These are phyloP conservation scores for Vicia sativa DNA, from an alignment of 306 rosid species.

Conservation along the genomic window DNA sequence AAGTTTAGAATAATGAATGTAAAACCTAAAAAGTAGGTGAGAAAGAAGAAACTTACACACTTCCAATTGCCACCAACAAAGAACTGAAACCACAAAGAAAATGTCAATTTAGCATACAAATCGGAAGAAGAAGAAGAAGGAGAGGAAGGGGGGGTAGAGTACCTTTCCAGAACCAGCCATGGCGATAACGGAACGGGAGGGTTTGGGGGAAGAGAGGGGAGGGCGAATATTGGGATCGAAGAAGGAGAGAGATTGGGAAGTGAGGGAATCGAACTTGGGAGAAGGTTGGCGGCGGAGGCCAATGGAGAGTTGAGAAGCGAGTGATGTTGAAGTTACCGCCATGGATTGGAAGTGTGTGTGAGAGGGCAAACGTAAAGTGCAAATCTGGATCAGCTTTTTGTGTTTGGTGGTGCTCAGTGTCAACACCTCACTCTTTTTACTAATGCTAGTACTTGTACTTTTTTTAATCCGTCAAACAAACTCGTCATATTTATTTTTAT, in stretches of 20 bases:
- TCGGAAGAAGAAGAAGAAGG: not conserved
- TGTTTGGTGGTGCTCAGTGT: constrained; percentile 34
- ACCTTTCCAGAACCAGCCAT: constrained; percentile 98
- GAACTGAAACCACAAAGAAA: constrained; percentile 61
- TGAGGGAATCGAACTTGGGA: constrained; percentile 51
- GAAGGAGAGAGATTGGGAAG: constrained; percentile 41
- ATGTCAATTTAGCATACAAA: constrained; percentile 11
- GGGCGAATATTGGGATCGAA: constrained; percentile 68
- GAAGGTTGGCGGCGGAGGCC: constrained; percentile 63
- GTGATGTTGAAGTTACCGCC: constrained; percentile 85
- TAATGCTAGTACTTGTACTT: not conserved
- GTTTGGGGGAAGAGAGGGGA: constrained; percentile 57
- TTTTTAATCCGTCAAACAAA: too few species aligned
- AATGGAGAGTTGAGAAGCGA: constrained; percentile 69
- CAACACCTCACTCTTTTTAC: constrained; percentile 23
- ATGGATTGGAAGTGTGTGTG: constrained; percentile 31
- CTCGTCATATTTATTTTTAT: too few species aligned
- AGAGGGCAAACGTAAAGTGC: not conserved
- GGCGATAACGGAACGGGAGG: constrained; percentile 65
- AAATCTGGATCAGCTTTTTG: constrained; percentile 38
- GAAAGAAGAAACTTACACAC: constrained; percentile 98
- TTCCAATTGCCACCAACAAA: constrained; percentile 99
- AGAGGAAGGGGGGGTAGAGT: not conserved
- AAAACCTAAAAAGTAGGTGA: too few species aligned
- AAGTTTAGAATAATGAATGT: too few species aligned